Base-by-base conservation (phyloP, 352 stramenopile genomes). In the Pilasporangium apinafurcum region DNA sequence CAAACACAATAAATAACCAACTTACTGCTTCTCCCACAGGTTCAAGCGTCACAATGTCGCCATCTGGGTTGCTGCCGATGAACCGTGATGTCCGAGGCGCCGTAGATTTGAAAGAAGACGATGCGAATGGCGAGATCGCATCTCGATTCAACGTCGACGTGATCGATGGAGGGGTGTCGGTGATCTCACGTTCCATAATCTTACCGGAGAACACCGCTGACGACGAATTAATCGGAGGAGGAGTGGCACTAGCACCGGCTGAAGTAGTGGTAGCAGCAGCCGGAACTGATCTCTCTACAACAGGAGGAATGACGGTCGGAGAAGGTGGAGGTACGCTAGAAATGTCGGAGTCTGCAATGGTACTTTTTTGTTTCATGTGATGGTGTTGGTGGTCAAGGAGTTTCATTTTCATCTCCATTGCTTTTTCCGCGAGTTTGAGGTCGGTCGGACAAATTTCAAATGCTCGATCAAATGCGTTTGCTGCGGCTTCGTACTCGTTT, bases 11-110 rank as follows among this genome's bases (percentile, higher is more conserved):
- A 32, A 45, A 33, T 28, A 28, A 22, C 22, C 14, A 20, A 70
- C 71, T 35, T 75, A 92, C 79, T 51, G 74, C 56, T 62, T 89
- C 74, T n/a, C 80, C 80, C 2, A 88, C 70, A 8, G 74, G 76
- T 45, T 92, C 67, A 3, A 92, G 46, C 26, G 66, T 79, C 20
- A 92, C 72, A 25, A 68, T 67, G 39, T 91, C 59, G 16, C 74
- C 76, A 37, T 64, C 67, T n/a, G 68, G 66, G 48, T 88, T 85
- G 51, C 68, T 85, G n/a, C 74, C 79, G 0, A 60, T 48, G 48
- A 88, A 88, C 20, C 74, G 66, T 18, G 70, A 82, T 7, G 58
- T 55, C 8, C 48, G 61, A 9, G 66, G 56, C 20, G 59, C 50
- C 17, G 48, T n/a, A 26, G 67, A 56, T 5, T 54, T 40, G 13